Conservation (phyloP, 108 stramenopile species). For the Chaetoceros muelleri region DNA sequence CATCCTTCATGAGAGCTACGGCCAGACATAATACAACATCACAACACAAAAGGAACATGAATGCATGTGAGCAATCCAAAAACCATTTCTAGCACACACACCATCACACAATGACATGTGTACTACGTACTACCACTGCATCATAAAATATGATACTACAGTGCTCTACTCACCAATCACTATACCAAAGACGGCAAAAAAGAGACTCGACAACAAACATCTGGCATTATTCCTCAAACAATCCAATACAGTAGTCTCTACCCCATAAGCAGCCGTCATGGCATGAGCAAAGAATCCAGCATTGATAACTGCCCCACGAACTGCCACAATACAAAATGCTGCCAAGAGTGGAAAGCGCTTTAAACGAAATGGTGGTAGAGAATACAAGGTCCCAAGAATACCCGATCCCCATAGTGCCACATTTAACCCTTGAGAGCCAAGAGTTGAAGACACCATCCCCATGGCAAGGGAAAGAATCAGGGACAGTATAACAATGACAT, state of each 20-base stretch:
- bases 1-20: conserved; percentile 85
- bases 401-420: conserved; percentile 78
- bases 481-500: conserved; percentile 34
- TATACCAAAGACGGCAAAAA: conserved; percentile 79
- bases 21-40: too few relatives aligned
- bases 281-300: conserved; percentile 81
- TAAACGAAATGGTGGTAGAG: conserved; percentile 71
- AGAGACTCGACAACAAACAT: conserved; percentile 59
- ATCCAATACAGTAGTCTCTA: conserved; percentile 24
- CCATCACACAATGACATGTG: too few relatives aligned
- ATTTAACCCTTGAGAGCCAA: conserved; percentile 50
- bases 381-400: conserved; percentile 85
- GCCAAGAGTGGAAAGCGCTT: conserved; percentile 93
- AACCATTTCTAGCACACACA: too few relatives aligned
- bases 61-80: background rate
- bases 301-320: conserved; percentile 89
- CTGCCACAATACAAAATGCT: conserved; percentile 89
- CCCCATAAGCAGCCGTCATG: conserved; percentile 40
- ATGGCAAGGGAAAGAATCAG: conserved; percentile 44
- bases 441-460: conserved; percentile 46
- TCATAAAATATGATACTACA: too few relatives aligned
- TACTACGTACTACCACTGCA: background rate
- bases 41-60: background rate
- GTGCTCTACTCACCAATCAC: conserved; percentile 32
- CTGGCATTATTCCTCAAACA: conserved; percentile 38